Percentiles rank a stretch among this genome's conserved stretches.
phyloP scores from a whole-genome alignment of 2,329 filamentous ascomycete genomes.

The Neopestalotiopsis clavispora region DNA sequence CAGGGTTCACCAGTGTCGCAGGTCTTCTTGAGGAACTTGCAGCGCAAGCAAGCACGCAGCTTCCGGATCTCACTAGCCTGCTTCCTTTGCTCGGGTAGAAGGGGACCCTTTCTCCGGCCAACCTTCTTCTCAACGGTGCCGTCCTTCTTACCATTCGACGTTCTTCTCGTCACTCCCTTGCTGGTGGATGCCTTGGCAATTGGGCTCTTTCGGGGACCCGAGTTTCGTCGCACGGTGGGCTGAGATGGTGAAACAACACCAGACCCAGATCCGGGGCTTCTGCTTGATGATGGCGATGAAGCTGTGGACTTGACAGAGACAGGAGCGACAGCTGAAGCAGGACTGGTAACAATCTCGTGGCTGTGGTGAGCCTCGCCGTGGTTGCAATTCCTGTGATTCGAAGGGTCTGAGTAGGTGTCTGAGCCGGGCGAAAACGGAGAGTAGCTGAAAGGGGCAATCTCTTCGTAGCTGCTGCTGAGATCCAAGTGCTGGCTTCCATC shows the following conservation, averaged over 20 bases:
- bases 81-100: slow-evolving; percentile 91
- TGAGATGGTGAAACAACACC: slow-evolving; percentile 66
- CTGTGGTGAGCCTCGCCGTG: slow-evolving; percentile 59
- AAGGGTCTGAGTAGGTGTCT: slow-evolving; percentile 71
- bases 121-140: slow-evolving; percentile 85
- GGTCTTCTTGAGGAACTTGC: slow-evolving; percentile 99
- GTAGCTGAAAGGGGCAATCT: slow-evolving; percentile 70
- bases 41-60: slow-evolving; percentile 88
- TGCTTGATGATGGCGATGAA: slow-evolving; percentile 57
- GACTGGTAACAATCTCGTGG: slow-evolving; percentile 64
- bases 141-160: slow-evolving; percentile 78
- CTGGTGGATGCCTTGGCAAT: slow-evolving; percentile 71
- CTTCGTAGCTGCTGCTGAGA: slow-evolving; percentile 78
- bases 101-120: slow-evolving; percentile 84
- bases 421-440: slow-evolving; percentile 85
- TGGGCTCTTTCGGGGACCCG: slow-evolving; percentile 76
- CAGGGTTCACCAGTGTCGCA: slow-evolving; percentile 98
- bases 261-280: slow-evolving; percentile 68
- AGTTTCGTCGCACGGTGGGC: slow-evolving; percentile 65
- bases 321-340: slow-evolving; percentile 69
- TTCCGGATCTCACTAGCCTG: slow-evolving; percentile 97
- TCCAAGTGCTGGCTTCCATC: slow-evolving; percentile 68
- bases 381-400: slow-evolving; percentile 66
- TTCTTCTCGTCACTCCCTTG: slow-evolving; percentile 84
- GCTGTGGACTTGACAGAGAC: slow-evolving; percentile 64